A percentile compares a stretch with the other conserved stretches of the same genome.
These are phyloP conservation scores for Fusarium austroafricanum DNA, from an alignment of 2,329 filamentous ascomycete species.

Conservation along the genomic window DNA sequence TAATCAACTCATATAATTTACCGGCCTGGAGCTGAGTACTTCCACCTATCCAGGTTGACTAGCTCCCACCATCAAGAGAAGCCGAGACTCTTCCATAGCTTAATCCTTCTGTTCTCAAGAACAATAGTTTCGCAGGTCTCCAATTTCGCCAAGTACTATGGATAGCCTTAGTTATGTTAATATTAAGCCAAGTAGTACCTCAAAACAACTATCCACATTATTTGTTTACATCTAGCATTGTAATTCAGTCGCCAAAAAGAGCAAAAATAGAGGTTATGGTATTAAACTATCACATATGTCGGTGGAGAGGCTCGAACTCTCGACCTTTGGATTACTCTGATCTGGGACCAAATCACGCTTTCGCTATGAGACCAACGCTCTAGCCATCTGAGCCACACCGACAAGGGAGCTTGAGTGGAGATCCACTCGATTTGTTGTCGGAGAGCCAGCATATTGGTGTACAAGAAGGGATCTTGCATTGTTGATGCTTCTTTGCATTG, in stretches of 20 bases:
- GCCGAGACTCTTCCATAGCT: no score
- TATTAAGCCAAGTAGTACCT: no score
- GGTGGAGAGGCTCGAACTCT: slow-evolving; percentile 12
- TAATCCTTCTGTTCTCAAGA: no score
- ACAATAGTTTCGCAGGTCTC: no score
- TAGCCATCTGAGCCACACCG: slow-evolving; percentile 13
- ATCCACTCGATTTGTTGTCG: not conserved
- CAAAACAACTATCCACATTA: no score
- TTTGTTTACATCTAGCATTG: no score
- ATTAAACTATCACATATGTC: not conserved
- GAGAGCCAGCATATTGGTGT: not conserved
- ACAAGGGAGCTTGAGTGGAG: not conserved
- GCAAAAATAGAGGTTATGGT: not conserved
- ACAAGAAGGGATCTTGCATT: not conserved
- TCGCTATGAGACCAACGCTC: slow-evolving; percentile 11
- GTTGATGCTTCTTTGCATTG: not conserved
- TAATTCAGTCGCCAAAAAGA: not conserved
- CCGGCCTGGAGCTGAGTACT: no score
- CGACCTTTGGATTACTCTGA: slow-evolving; percentile 11
- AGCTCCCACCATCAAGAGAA: no score
- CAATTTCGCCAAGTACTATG: no score
- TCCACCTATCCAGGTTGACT: no score
- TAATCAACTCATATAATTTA: no score
- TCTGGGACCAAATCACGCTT: not conserved
- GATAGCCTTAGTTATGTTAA: no score